Conservation (phyloP, 2,329 filamentous ascomycete species). For the Arachnomyces sp. region DNA sequence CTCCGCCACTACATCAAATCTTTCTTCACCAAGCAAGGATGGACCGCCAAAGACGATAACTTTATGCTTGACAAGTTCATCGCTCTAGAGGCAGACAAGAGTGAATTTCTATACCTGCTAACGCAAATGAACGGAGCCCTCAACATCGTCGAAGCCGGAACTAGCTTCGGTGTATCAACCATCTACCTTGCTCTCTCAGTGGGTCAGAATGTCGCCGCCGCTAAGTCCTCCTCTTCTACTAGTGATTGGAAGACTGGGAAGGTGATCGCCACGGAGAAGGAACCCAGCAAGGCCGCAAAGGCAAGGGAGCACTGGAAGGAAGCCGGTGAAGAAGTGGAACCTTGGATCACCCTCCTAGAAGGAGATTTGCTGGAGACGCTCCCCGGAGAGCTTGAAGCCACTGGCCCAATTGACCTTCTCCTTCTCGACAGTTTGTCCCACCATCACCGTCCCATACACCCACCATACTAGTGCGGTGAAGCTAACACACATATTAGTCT, state of each 20-base stretch:
- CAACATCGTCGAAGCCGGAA: conserved; percentile 53
- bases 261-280: conserved; percentile 57
- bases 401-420: conserved; percentile 45
- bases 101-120: conserved; percentile 49
- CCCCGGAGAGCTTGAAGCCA: conserved; percentile 37
- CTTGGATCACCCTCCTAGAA: conserved; percentile 49
- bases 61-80: conserved; percentile 52
- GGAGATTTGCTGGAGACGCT: conserved; percentile 53
- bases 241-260: conserved; percentile 25
- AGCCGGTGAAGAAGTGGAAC: conserved; percentile 43
- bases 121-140: conserved; percentile 42
- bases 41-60: conserved; percentile 21
- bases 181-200: conserved; percentile 56
- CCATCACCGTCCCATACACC: not conserved
- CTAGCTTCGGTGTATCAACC: conserved; percentile 55
- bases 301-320: conserved; percentile 50
- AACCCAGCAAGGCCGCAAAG: conserved; percentile 44
- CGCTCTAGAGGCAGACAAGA: conserved; percentile 53
- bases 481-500: conserved; percentile 36
- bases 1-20: conserved; percentile 12
- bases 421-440: conserved; percentile 52
- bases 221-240: conserved; percentile 4
- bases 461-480: not conserved
- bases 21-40: conserved; percentile 6
- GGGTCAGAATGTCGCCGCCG: conserved; percentile 36